Evolutionary conservation across 106 monocot genomes (phyloP).

Genomic region (Acanthochlamys bracteata): DNA sequence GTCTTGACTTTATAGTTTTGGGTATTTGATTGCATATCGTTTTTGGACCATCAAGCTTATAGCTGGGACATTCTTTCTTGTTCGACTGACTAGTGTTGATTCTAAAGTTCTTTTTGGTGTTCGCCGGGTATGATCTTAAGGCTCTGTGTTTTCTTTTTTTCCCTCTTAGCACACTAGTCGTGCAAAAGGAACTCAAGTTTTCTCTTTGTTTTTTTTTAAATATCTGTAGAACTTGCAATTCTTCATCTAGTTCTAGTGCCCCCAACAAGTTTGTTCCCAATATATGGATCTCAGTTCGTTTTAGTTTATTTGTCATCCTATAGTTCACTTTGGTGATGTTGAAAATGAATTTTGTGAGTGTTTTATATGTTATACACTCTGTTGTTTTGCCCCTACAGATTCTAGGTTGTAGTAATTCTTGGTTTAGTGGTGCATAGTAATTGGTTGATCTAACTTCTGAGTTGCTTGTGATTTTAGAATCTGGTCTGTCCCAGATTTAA

Average conservation of each 20-base stretch:
- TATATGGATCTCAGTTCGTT: too few species aligned
- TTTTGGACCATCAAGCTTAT: not conserved
- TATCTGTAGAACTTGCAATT: too few species aligned
- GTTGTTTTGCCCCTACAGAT: not conserved
- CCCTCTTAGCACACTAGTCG: too few species aligned
- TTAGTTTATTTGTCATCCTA: too few species aligned
- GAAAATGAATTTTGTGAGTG: not conserved
- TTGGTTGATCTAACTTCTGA: not conserved
- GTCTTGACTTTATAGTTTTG: not conserved
- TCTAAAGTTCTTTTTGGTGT: too few species aligned
- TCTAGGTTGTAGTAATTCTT: not conserved
- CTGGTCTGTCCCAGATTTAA: constrained; percentile 20
- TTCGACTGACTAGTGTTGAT: not conserved
- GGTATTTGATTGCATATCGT: not conserved
- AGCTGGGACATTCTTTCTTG: not conserved
- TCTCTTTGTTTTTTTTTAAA: too few species aligned
- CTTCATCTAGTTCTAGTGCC: too few species aligned
- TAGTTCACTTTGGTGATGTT: not conserved
- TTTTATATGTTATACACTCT: not conserved
- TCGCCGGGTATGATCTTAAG: too few species aligned
- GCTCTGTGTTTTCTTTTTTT: too few species aligned
- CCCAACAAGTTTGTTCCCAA: too few species aligned
- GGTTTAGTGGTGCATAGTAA: not conserved
- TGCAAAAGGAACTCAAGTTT: too few species aligned
- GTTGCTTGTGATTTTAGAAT: constrained; percentile 13